Conservation (phyloP, 164 flowering plant genomes). For the Liriodendron chinense region DNA sequence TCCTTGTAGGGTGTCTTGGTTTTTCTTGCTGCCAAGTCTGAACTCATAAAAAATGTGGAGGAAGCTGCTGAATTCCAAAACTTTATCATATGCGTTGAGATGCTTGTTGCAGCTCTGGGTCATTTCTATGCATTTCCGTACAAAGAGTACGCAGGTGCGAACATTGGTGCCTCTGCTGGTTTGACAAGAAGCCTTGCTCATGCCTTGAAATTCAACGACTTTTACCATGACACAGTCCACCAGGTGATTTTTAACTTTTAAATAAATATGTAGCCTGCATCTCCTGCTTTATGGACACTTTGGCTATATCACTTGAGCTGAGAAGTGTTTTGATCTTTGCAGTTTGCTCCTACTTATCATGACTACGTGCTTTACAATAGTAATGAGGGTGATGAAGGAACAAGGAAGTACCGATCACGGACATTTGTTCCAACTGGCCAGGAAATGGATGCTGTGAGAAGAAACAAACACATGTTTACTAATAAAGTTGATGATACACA, state of each 20-base stretch:
- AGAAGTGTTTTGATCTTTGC: conserved; percentile 20
- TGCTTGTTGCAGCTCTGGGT: conserved; percentile 92
- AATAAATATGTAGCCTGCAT: neutral
- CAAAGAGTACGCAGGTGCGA: conserved; percentile 97
- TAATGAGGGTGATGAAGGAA: conserved; percentile 74
- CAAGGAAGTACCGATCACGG: conserved; percentile 78
- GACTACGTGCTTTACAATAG: conserved; percentile 95
- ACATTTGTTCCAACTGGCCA: conserved; percentile 96
- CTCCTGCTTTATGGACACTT: neutral
- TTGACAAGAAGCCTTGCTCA: conserved; percentile 79
- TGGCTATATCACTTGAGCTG: neutral
- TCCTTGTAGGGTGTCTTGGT: conserved; percentile 78
- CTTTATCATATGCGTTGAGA: conserved; percentile 87
- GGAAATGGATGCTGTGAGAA: conserved; percentile 88
- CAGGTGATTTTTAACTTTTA: conserved; percentile 47
- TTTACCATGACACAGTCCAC: conserved; percentile 96
- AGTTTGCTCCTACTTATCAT: conserved; percentile 99
- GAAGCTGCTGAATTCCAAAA: conserved; percentile 90
- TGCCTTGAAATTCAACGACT: conserved; percentile 83
- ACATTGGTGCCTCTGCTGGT: conserved; percentile 61
- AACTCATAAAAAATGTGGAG: conserved; percentile 64
- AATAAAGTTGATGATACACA: conserved; percentile 68
- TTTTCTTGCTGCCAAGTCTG: conserved; percentile 91
- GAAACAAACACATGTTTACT: conserved; percentile 56
- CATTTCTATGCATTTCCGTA: conserved; percentile 94